A percentile compares a stretch with the other conserved stretches of the same genome.
phyloP scores from a whole-genome alignment of 75 land plant genomes.

The Larix kaempferi region DNA sequence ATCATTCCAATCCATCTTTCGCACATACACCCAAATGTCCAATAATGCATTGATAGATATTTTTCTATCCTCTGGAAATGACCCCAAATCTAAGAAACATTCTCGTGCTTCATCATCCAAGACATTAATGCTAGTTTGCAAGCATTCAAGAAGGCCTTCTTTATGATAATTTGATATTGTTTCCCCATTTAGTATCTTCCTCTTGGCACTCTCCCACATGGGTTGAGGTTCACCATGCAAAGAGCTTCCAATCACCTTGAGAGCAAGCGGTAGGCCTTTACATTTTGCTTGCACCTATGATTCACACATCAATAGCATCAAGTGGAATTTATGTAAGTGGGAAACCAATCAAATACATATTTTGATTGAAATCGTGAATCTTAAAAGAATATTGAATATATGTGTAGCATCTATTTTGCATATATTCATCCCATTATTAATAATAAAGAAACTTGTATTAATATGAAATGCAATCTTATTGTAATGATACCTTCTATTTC shows the following conservation, averaged over 20 bases:
- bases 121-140: slow-evolving; percentile 35
- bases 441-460: too few relatives aligned
- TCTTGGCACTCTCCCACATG: slow-evolving; percentile 45
- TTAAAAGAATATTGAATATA: too few relatives aligned
- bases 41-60: slow-evolving; percentile 51
- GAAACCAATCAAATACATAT: not conserved
- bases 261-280: slow-evolving; percentile 60
- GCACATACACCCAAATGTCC: slow-evolving; percentile 50
- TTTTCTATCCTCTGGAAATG: slow-evolving; percentile 57
- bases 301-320: not conserved
- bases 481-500: too few relatives aligned
- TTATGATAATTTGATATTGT: slow-evolving; percentile 50
- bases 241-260: slow-evolving; percentile 64
- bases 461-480: too few relatives aligned
- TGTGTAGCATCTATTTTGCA: too few relatives aligned
- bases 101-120: slow-evolving; percentile 31
- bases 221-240: slow-evolving; percentile 26
- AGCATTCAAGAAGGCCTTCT: slow-evolving; percentile 31
- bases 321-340: not conserved
- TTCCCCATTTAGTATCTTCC: slow-evolving; percentile 33
- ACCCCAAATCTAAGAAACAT: slow-evolving; percentile 58
- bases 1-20: slow-evolving; percentile 45
- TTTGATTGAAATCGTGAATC: not conserved
- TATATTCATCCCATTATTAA: too few relatives aligned
- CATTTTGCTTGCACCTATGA: slow-evolving; percentile 44